Base-by-base conservation (phyloP, 2,329 filamentous ascomycete species). In the Coniochaeta hoffmannii region DNA sequence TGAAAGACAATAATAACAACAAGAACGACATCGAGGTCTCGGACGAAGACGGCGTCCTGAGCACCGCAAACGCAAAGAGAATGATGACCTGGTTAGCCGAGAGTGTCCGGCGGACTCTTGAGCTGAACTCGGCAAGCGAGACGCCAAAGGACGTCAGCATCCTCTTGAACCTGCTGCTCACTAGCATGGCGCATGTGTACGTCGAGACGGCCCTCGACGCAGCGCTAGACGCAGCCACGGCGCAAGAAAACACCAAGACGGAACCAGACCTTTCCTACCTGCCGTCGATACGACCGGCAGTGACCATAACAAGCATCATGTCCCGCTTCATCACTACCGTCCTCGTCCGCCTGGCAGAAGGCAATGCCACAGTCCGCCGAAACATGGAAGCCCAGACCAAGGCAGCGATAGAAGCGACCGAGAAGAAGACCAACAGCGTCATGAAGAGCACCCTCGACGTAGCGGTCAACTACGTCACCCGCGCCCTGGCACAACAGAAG, bases 71-170 rank as follows among this genome's bases (percentile, higher is more conserved):
- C 68, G 90, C 92, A n/a, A 97, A 97, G 73, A 83, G 94, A 56
- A 99, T 99, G 92, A 81, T 99, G 58, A 95, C 90, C 68, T 99
- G 94, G 94, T 76, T 99, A 38, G 94, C 94, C 2, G 94, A 99
- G 75, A 91, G 90, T 59, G 93, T 99, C 24, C 89, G 94, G 36
- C 81, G 94, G 60, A 90, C 91, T 0, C 78, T 99, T 10, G 94
- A 99, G 69, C 78, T 99, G n/a, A 91, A 89, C 24, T 87, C 89
- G 24, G 86, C 86, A 53, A 87, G 81, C 56, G 94, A 99, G 63
- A 97, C 91, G 4, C 90, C 94, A 15, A 97, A 96, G 69, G 94
- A 99, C 69, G 90, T 97, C 55, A 88, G 87, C 49, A 85, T 90
- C 58, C 79, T 97, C 24, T 80, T 97, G 32, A 88, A 87, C 66